Base-by-base conservation (phyloP, 106 monocot genomes). In the Xerophyta viscosa region DNA sequence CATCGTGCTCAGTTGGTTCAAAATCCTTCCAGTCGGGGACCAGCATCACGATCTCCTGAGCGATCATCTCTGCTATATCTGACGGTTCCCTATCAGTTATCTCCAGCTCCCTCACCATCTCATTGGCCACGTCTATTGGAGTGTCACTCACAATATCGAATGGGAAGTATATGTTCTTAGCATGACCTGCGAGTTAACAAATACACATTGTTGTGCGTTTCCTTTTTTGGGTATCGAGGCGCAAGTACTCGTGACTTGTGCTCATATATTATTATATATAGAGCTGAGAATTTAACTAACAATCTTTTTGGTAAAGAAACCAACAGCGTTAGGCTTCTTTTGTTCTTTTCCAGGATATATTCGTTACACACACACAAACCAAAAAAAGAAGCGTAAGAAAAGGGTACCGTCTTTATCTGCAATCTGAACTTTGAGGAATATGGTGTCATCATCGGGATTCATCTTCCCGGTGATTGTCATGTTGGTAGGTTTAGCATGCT, bases 51-150 rank as follows among this genome's bases (percentile, higher is more conserved):
- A 99, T 83, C 61, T 90, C 98, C 42, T 80, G 66, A 27, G 66
- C 66, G 27, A 99, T 99, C 77, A 99, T 60, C 24, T 72, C 66
- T 2, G 90, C 90, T 8, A 99, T 99, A 12, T 86, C 82, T 14
- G 52, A 58, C 2, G 98, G 75, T 18, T 86, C 80, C 23, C 81
- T 36, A 29, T 83, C 79, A 0, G 64, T 80, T 46, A 99, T 86
- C 42, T 90, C 98, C 56, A 99, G 64, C 49, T 99, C 98, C 64
- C 72, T 79, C 48, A 99, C 90, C 98, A 99, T 99, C 75, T 99
- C 98, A 37, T 66, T 66, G 2, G 98, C 98, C 37, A 99, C 98
- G 31, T 83, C 98, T 2, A 72, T 70, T 0, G 98, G 69, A 6
- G 90, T 86, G 61, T 99, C 98, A 28, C 54, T 62, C 29, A 66